A percentile compares a stretch with the other conserved stretches of the same genome.
These are phyloP conservation scores for Kuraishia borneana DNA, from an alignment of 805 yeast genomes.

Conservation along the genomic window DNA sequence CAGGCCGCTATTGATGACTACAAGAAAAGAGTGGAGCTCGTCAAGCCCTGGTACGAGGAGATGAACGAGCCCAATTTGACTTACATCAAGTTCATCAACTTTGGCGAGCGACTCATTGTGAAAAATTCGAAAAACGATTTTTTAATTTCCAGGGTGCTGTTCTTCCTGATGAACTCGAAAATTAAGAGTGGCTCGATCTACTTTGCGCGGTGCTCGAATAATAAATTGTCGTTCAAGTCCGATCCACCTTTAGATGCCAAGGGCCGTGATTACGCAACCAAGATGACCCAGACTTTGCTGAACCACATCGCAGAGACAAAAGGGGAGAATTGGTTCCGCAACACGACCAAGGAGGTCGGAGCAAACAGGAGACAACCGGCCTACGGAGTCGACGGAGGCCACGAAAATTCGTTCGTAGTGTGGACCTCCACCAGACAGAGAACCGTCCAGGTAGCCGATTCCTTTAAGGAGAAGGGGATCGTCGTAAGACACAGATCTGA, in stretches of 20 bases:
- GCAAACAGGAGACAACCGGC: constrained; percentile 21
- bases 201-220: constrained; percentile 73
- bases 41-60: constrained; percentile 63
- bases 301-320: constrained; percentile 16
- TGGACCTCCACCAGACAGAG: constrained; percentile 92
- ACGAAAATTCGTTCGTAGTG: constrained; percentile 59
- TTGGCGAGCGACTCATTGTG: constrained; percentile 74
- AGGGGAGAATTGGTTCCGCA: constrained; percentile 19
- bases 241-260: constrained; percentile 78
- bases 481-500: constrained; percentile 69
- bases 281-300: constrained; percentile 47
- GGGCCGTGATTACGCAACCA: constrained; percentile 58
- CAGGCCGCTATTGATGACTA: constrained; percentile 70
- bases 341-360: constrained; percentile 2
- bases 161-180: constrained; percentile 83
- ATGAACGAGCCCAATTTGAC: constrained; percentile 51
- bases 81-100: constrained; percentile 80
- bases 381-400: constrained; percentile 40
- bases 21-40: constrained; percentile 53
- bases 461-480: constrained; percentile 52
- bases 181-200: constrained; percentile 84
- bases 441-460: constrained; percentile 69
- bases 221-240: constrained; percentile 46
- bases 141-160: constrained; percentile 80
- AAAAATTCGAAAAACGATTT: constrained; percentile 82